These are phyloP conservation scores for Paramecium biaurelia DNA, from an alignment of 73 alveolate genomes.

Conservation along the genomic window DNA sequence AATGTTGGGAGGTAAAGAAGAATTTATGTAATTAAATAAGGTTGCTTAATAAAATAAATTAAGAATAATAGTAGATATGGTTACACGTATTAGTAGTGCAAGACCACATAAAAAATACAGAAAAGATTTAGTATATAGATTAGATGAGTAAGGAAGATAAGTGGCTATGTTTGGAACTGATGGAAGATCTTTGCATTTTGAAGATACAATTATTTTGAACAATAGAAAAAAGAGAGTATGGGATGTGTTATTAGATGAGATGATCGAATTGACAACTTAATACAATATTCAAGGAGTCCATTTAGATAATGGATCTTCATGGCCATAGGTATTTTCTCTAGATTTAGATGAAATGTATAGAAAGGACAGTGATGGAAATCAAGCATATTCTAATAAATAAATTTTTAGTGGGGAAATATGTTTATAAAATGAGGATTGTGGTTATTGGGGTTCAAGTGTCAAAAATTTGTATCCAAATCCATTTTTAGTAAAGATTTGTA, in stretches of 20 bases:
- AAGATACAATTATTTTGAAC: constrained; percentile 57
- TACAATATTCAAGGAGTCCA: constrained; percentile 93
- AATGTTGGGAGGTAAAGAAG: constrained; percentile 95
- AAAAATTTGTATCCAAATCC: constrained; percentile 97
- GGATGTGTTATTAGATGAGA: constrained; percentile 90
- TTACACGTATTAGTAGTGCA: constrained; percentile 90
- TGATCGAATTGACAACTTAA: constrained; percentile 70
- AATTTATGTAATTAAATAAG: constrained; percentile 75
- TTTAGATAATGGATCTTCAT: constrained; percentile 95
- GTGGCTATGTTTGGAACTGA: constrained; percentile 96
- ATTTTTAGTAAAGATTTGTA: constrained; percentile 89
- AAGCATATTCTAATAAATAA: constrained; percentile 89
- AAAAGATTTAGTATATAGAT: constrained; percentile 77
- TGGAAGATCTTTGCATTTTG: constrained; percentile 77
- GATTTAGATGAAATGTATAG: constrained; percentile 95
- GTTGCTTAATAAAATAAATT: constrained; percentile 85
- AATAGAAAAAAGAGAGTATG: constrained; percentile 91
- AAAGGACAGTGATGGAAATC: constrained; percentile 94
- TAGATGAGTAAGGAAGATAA: constrained; percentile 86
- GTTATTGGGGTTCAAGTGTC: constrained; percentile 87
- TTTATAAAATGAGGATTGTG: constrained; percentile 83
- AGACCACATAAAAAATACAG: constrained; percentile 90
- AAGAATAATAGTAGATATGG: constrained; percentile 90
- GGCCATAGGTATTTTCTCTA: constrained; percentile 95
- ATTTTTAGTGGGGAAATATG: constrained; percentile 93